Evolutionary conservation across 2,329 filamentous ascomycete species (phyloP).

Genomic region (Hypoxylon sp.): DNA sequence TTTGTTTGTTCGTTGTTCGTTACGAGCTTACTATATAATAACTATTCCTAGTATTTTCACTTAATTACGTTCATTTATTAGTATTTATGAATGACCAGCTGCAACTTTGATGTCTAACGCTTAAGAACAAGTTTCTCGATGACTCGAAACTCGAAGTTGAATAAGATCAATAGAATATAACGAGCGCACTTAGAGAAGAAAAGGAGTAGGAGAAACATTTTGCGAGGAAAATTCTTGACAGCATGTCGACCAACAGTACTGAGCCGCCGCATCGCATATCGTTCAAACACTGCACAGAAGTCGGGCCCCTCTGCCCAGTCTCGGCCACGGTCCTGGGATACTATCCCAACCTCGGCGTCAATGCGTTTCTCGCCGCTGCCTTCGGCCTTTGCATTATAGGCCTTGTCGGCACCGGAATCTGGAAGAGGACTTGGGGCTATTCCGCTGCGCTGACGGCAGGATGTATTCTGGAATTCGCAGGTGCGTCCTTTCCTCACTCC

Average conservation of each 20-base stretch:
- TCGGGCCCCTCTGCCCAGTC: slow-evolving; percentile 65
- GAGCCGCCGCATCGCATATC: slow-evolving; percentile 43
- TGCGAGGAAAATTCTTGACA: slow-evolving; percentile 11
- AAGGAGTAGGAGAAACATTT: background rate
- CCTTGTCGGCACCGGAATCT: slow-evolving; percentile 61
- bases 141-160: background rate
- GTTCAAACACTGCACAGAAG: slow-evolving; percentile 55
- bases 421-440: slow-evolving; percentile 70
- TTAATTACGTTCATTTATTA: slow-evolving; percentile 13
- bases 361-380: slow-evolving; percentile 66
- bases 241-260: slow-evolving; percentile 40
- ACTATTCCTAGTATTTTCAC: background rate
- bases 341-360: slow-evolving; percentile 69
- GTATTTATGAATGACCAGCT: background rate
- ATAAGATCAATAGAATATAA: background rate
- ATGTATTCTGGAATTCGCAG: slow-evolving; percentile 65
- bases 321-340: slow-evolving; percentile 68
- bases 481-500: slow-evolving; percentile 52
- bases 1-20: slow-evolving; percentile 3
- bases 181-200: background rate
- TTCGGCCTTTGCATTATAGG: slow-evolving; percentile 63
- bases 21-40: slow-evolving; percentile 1
- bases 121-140: background rate
- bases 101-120: background rate
- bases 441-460: slow-evolving; percentile 65